phyloP scores from a whole-genome alignment of 2,329 filamentous ascomycete species.

The Coniochaeta prunicola region DNA sequence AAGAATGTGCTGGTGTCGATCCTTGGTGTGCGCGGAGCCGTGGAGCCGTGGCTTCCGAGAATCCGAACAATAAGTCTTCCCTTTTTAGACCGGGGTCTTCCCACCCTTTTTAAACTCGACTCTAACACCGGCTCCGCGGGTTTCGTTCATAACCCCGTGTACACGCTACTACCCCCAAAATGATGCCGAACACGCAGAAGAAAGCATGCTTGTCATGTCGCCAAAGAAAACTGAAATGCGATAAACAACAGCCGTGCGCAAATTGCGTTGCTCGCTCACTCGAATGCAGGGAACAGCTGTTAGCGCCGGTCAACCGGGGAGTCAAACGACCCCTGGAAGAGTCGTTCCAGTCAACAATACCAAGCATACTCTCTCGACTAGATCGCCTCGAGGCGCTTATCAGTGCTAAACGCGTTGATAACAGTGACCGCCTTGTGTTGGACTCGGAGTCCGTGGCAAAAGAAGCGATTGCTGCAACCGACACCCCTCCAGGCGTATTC shows the following conservation, averaged over 20 bases:
- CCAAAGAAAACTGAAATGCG: neutral
- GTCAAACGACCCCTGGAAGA: neutral
- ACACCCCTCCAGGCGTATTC: neutral
- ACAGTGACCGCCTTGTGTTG: neutral
- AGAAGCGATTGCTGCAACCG: neutral
- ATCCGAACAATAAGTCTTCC: neutral
- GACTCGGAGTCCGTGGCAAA: neutral
- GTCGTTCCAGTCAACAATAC: neutral
- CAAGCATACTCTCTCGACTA: neutral
- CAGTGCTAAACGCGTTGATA: neutral
- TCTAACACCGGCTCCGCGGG: neutral
- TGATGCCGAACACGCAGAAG: neutral
- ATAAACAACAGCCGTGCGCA: conserved; percentile 1
- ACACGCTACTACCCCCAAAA: neutral
- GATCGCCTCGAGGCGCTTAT: neutral
- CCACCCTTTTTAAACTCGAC: neutral
- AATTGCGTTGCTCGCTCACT: neutral
- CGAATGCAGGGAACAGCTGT: neutral
- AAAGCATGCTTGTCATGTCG: neutral
- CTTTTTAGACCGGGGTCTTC: neutral
- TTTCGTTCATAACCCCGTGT: neutral
- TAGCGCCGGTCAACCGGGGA: neutral
- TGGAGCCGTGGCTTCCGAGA: neutral
- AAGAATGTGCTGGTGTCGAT: too few species aligned
- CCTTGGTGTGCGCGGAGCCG: neutral